These are phyloP conservation scores for Delonix regia DNA, from an alignment of 306 rosid species.

Conservation along the genomic window DNA sequence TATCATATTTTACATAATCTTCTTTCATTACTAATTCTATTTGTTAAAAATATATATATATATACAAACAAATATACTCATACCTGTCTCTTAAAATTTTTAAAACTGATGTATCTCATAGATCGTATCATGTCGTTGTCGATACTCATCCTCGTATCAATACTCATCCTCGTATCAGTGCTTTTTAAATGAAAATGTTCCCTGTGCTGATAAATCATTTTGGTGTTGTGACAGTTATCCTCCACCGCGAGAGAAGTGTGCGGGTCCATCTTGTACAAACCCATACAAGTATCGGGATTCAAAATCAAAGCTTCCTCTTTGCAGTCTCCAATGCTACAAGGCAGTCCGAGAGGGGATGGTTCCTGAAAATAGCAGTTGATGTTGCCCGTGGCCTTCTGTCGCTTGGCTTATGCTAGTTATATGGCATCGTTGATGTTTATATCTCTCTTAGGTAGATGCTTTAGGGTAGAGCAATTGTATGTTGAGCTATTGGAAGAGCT, in stretches of 20 bases:
- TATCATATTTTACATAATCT: no score
- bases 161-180: no score
- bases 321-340: slow-evolving; percentile 92
- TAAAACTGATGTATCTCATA: no score
- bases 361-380: slow-evolving; percentile 50
- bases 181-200: not conserved
- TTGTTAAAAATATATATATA: no score
- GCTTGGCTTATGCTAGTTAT: slow-evolving; percentile 26
- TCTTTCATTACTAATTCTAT: no score
- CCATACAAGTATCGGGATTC: slow-evolving; percentile 91
- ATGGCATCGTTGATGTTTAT: slow-evolving; percentile 31
- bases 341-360: slow-evolving; percentile 54
- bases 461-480: slow-evolving; percentile 16
- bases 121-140: no score
- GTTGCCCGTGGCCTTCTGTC: slow-evolving; percentile 18
- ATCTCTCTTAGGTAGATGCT: slow-evolving; percentile 27
- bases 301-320: slow-evolving; percentile 82
- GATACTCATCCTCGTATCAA: no score
- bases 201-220: slow-evolving; percentile 22
- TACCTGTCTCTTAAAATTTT: no score
- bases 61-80: no score
- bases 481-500: slow-evolving; percentile 35
- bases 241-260: slow-evolving; percentile 83
- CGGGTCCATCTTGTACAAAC: slow-evolving; percentile 76
- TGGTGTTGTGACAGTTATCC: slow-evolving; percentile 73